Percentiles rank a stretch among this genome's conserved stretches.
Conservation (phyloP, 2,329 filamentous ascomycete genomes). For the Diplodia intermedia region DNA sequence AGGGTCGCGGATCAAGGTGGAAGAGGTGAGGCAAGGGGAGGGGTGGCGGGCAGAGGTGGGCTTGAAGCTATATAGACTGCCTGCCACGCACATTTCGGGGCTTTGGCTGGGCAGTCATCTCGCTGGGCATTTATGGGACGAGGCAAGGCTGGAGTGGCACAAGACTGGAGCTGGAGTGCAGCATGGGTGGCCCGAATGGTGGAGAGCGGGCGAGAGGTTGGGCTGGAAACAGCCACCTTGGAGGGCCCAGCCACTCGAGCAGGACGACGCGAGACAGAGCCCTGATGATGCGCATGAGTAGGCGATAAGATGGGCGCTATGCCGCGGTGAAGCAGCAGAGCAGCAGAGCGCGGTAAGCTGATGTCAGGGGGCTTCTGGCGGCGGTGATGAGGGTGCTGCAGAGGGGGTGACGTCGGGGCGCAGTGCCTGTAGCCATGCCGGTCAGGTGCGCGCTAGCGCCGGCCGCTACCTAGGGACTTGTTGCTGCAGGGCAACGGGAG, state of each 20-base stretch:
- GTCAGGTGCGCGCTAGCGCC: background rate
- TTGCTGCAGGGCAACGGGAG: constrained; percentile 19
- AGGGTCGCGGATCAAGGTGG: constrained; percentile 3
- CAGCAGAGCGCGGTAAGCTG: constrained; percentile 20
- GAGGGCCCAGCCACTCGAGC: constrained; percentile 16
- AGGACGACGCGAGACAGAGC: background rate
- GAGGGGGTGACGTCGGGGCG: constrained; percentile 11
- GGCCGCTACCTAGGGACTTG: background rate
- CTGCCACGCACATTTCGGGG: constrained; percentile 24
- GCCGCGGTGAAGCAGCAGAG: constrained; percentile 11
- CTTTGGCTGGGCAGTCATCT: constrained; percentile 2
- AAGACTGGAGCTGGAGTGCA: background rate
- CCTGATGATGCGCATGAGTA: background rate
- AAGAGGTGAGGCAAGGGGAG: constrained; percentile 10
- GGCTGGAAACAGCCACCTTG: background rate
- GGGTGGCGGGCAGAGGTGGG: constrained; percentile 22
- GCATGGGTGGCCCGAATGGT: background rate
- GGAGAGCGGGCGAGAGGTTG: constrained; percentile 4
- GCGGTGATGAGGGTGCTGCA: background rate
- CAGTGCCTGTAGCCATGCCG: background rate
- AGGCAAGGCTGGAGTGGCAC: background rate
- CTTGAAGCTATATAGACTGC: constrained; percentile 25
- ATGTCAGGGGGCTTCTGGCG: constrained; percentile 23
- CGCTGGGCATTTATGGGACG: background rate
- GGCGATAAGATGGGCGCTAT: background rate